A percentile compares a stretch with the other conserved stretches of the same genome.
Conservation (phyloP, 1,284 basidiomycete genomes). For the Pascua sp. region DNA sequence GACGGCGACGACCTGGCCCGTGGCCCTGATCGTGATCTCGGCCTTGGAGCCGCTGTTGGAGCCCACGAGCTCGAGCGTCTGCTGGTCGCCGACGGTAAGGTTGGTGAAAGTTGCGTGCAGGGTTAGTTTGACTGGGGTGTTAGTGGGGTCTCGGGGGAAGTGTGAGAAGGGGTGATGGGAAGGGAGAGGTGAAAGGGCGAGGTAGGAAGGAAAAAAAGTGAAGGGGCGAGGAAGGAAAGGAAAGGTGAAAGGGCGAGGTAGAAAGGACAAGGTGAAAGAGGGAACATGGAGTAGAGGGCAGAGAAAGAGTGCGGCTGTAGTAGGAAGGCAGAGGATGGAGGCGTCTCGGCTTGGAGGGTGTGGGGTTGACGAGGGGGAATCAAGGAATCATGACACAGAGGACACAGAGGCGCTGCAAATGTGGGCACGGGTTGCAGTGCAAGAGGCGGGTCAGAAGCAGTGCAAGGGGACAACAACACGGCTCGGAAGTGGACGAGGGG, state of each 20-base stretch:
- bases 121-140: background rate
- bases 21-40: background rate
- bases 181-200: background rate
- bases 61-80: background rate
- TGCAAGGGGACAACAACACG: too few relatives aligned
- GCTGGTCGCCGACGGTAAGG: background rate
- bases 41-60: background rate
- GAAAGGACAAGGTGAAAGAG: background rate
- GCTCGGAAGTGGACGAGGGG: too few relatives aligned
- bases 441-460: too few relatives aligned
- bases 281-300: background rate
- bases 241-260: background rate
- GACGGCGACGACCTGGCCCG: conserved; percentile 2
- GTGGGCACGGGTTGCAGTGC: too few relatives aligned
- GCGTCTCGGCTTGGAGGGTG: too few relatives aligned
- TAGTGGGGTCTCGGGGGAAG: background rate
- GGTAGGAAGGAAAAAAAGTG: background rate
- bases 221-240: too few relatives aligned
- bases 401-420: too few relatives aligned
- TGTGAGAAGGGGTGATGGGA: background rate
- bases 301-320: too few relatives aligned
- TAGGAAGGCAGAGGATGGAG: too few relatives aligned
- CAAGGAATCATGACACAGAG: background rate
- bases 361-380: background rate
- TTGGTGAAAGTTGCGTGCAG: background rate